Conservation (phyloP, 768 basidiomycete genomes). For the Boletus tylopilopsis region DNA sequence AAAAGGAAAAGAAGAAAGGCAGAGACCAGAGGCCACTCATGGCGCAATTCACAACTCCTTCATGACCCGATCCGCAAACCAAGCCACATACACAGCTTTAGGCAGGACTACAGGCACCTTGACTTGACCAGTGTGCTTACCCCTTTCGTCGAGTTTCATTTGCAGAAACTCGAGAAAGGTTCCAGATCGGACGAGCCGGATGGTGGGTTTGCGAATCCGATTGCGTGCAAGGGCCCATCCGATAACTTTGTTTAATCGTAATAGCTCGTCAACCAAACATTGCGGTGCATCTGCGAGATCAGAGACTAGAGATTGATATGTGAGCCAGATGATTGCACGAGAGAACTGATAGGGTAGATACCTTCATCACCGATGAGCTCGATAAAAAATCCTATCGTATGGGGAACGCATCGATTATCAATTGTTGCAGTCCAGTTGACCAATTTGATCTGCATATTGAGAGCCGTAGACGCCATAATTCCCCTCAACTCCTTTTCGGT, state of each 20-base stretch:
- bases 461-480: background rate
- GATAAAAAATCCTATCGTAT: slow-evolving; percentile 15
- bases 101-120: no score
- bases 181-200: slow-evolving; percentile 18
- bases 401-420: slow-evolving; percentile 3
- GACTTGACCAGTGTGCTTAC: no score
- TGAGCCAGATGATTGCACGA: background rate
- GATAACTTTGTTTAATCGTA: background rate
- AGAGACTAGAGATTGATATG: background rate
- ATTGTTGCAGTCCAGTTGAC: slow-evolving; percentile 15
- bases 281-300: background rate
- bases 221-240: background rate
- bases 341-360: background rate
- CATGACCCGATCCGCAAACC: no score
- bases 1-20: no score
- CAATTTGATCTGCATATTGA: background rate
- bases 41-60: no score
- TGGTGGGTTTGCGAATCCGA: slow-evolving; percentile 12
- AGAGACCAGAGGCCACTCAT: no score
- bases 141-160: slow-evolving; percentile 14
- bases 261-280: slow-evolving; percentile 10
- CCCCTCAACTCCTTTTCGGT: slow-evolving; percentile 10
- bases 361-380: slow-evolving; percentile 8
- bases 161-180: slow-evolving; percentile 23
- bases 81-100: no score